Conservation (phyloP, 1,139 yeast species). For the Scheffersomyces insectosa region DNA sequence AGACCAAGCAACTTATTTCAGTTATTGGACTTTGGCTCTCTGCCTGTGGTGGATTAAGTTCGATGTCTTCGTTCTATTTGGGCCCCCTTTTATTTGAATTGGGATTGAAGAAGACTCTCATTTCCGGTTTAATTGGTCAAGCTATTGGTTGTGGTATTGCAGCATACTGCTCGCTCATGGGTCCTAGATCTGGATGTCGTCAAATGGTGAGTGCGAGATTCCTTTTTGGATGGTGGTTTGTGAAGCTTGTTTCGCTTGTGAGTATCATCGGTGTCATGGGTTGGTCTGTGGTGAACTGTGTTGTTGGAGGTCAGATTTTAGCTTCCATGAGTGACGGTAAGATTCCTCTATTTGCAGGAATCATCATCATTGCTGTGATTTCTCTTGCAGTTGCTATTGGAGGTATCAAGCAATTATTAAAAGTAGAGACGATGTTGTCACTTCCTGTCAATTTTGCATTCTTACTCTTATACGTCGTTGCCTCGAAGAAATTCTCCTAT, state of each 20-base stretch:
- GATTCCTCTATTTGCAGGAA: conserved; percentile 72
- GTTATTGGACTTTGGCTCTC: conserved; percentile 80
- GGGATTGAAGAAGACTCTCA: conserved; percentile 61
- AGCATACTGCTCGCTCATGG: conserved; percentile 81
- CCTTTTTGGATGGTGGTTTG: conserved; percentile 82
- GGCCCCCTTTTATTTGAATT: conserved; percentile 72
- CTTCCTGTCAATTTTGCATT: conserved; percentile 72
- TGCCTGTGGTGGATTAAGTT: conserved; percentile 81
- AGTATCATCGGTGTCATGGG: conserved; percentile 78
- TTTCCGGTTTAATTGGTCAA: conserved; percentile 63
- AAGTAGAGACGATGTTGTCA: conserved; percentile 68
- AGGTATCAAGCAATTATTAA: conserved; percentile 71
- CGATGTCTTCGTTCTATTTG: conserved; percentile 77
- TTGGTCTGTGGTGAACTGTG: conserved; percentile 83
- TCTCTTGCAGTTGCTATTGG: conserved; percentile 70
- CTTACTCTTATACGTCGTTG: conserved; percentile 65
- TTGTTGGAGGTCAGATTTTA: conserved; percentile 82
- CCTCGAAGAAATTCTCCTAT: conserved; percentile 53
- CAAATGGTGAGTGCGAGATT: conserved; percentile 84
- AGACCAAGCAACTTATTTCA: conserved; percentile 49
- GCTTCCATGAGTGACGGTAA: conserved; percentile 61
- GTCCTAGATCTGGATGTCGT: conserved; percentile 83
- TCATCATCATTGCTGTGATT: conserved; percentile 63
- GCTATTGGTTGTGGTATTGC: conserved; percentile 72
- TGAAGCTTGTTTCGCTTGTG: conserved; percentile 67